These are phyloP conservation scores for Cochlearia excelsa DNA, from an alignment of 345 rosid species.

Conservation along the genomic window DNA sequence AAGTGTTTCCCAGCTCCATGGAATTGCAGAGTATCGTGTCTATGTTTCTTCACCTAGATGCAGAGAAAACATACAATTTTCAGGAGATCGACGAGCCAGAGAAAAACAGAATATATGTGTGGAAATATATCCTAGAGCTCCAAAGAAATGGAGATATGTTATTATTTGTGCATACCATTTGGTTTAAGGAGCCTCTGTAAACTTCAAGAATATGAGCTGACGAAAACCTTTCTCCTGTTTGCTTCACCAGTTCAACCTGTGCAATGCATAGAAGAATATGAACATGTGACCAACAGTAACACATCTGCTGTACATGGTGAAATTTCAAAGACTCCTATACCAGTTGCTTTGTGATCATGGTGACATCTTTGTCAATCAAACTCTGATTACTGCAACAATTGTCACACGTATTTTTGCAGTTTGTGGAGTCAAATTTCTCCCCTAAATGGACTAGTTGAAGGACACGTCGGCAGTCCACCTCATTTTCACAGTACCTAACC, in stretches of 20 bases:
- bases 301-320: constrained; percentile 16
- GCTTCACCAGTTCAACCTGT: constrained; percentile 88
- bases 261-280: constrained; percentile 17
- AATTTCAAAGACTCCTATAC: constrained; percentile 38
- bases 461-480: constrained; percentile 90
- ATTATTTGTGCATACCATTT: constrained; percentile 51
- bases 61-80: constrained; percentile 12
- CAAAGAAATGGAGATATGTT: constrained; percentile 1
- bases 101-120: constrained; percentile 13
- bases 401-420: constrained; percentile 84
- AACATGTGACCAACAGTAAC: background rate
- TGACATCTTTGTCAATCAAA: constrained; percentile 82
- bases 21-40: constrained; percentile 71
- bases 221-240: constrained; percentile 70
- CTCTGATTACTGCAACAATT: constrained; percentile 67
- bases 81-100: constrained; percentile 6
- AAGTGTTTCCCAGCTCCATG: constrained; percentile 95
- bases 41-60: constrained; percentile 78
- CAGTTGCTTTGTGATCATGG: constrained; percentile 77
- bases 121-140: constrained; percentile 8
- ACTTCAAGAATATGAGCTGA: constrained; percentile 90
- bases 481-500: constrained; percentile 93
- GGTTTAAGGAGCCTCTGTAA: constrained; percentile 89
- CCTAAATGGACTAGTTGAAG: constrained; percentile 92
- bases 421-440: constrained; percentile 70